These are phyloP conservation scores for Blastobotrys americana DNA, from an alignment of 805 yeast genomes.

Conservation along the genomic window DNA sequence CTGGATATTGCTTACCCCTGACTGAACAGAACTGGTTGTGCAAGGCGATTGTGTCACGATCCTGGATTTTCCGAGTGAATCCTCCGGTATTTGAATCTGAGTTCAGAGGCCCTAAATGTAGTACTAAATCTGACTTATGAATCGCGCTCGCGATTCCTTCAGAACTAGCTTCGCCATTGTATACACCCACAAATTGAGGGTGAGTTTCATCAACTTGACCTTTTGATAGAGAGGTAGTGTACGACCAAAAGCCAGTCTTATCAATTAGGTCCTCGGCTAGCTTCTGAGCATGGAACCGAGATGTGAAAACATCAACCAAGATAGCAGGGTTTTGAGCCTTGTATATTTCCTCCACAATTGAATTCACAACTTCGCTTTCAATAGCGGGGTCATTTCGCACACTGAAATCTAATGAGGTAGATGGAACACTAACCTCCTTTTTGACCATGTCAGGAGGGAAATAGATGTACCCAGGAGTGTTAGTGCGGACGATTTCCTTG, in stretches of 20 bases:
- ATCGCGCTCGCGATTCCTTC: conserved; percentile 43
- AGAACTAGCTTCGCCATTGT: conserved; percentile 53
- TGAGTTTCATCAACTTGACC: conserved; percentile 65
- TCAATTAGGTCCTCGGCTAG: conserved; percentile 44
- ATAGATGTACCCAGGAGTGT: conserved; percentile 77
- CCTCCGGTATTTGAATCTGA: conserved; percentile 69
- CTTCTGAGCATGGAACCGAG: conserved; percentile 47
- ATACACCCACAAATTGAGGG: conserved; percentile 60
- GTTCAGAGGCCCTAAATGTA: conserved; percentile 61
- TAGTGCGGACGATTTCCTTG: conserved; percentile 43
- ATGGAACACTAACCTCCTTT: conserved; percentile 30
- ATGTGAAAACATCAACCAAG: conserved; percentile 62
- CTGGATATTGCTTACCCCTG: conserved; percentile 35
- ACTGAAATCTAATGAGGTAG: conserved; percentile 27
- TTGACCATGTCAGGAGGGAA: conserved; percentile 60
- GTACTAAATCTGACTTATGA: conserved; percentile 54
- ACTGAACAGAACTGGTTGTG: conserved; percentile 50
- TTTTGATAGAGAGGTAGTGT: conserved; percentile 61
- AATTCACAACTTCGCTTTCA: conserved; percentile 35
- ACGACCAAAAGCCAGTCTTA: conserved; percentile 47
- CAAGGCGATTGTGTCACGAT: conserved; percentile 40
- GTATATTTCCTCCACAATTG: conserved; percentile 47
- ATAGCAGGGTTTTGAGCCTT: conserved; percentile 53
- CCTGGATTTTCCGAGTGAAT: conserved; percentile 42
- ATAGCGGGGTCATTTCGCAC: conserved; percentile 25